Evolutionary conservation across 2,329 filamentous ascomycete genomes (phyloP).

Genomic region (Lachnellula suecica): DNA sequence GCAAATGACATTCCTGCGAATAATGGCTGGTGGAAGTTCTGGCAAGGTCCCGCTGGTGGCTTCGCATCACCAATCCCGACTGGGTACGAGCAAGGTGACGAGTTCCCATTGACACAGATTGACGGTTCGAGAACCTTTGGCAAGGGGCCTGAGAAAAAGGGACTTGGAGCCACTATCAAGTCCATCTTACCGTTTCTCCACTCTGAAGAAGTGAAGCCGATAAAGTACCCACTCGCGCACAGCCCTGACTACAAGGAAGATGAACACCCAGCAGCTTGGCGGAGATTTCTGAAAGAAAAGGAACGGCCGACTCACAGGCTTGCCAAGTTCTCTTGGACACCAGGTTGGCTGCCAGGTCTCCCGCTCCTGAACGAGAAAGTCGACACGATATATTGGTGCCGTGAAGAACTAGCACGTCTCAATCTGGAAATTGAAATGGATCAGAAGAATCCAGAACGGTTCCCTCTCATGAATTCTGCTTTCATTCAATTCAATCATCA

Average conservation of each 20-base stretch:
- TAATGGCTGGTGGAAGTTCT: conserved; percentile 60
- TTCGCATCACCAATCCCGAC: conserved; percentile 63
- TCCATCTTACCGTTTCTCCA: conserved; percentile 45
- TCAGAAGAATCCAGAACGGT: conserved; percentile 80
- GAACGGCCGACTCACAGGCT: conserved; percentile 84
- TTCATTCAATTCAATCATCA: conserved; percentile 99
- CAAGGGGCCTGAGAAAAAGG: conserved; percentile 39
- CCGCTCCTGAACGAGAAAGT: conserved; percentile 85
- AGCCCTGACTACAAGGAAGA: conserved; percentile 61
- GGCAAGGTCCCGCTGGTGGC: conserved; percentile 60
- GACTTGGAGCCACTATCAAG: conserved; percentile 52
- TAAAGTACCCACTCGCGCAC: conserved; percentile 60
- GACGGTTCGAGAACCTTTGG: conserved; percentile 9
- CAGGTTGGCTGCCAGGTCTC: conserved; percentile 73
- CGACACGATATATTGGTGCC: conserved; percentile 90
- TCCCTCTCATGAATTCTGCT: conserved; percentile 90
- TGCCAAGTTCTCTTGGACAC: conserved; percentile 56
- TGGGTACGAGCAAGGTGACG: conserved; percentile 42
- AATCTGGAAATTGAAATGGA: conserved; percentile 92
- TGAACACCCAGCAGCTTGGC: conserved; percentile 71
- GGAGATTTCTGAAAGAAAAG: conserved; percentile 75
- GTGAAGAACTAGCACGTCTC: conserved; percentile 79
- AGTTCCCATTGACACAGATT: conserved; percentile 41
- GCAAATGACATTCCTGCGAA: conserved; percentile 10
- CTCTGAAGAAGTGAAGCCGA: conserved; percentile 25